phyloP scores from a whole-genome alignment of 305 asterid genomes.

The Fraxinus latifolia region DNA sequence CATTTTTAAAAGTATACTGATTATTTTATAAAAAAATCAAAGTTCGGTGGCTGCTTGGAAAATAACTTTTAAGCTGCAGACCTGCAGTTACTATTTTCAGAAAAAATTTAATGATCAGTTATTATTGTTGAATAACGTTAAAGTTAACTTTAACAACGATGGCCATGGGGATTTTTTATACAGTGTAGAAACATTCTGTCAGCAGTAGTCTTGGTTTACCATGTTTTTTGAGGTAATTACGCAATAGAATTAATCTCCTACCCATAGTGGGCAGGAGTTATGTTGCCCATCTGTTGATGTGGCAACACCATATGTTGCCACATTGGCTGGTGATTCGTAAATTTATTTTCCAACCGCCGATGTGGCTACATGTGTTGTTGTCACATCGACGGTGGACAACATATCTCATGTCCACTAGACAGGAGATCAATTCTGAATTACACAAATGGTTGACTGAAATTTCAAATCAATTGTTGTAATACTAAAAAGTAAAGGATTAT shows the following conservation, averaged over 20 bases:
- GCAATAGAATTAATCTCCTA: too few species aligned
- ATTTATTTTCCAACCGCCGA: too few species aligned
- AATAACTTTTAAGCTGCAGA: background rate
- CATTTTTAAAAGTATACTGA: background rate
- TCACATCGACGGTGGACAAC: background rate
- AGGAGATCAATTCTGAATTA: background rate
- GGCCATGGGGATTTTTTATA: background rate
- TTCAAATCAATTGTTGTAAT: background rate
- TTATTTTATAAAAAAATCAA: background rate
- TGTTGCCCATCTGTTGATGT: too few species aligned
- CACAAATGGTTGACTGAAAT: background rate
- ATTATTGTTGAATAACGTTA: background rate
- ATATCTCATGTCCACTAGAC: background rate
- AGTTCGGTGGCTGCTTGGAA: background rate
- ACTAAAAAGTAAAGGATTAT: background rate
- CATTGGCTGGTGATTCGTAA: too few species aligned
- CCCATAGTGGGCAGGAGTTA: too few species aligned
- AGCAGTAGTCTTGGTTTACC: background rate
- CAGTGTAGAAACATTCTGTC: background rate
- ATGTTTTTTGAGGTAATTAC: background rate
- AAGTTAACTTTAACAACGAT: background rate
- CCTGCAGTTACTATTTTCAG: background rate
- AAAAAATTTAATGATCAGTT: background rate
- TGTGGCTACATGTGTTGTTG: too few species aligned
- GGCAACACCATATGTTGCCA: too few species aligned